A percentile compares a stretch with the other conserved stretches of the same genome.
phyloP scores from a whole-genome alignment of 805 yeast genomes.

The Suhomyces pyralidae region DNA sequence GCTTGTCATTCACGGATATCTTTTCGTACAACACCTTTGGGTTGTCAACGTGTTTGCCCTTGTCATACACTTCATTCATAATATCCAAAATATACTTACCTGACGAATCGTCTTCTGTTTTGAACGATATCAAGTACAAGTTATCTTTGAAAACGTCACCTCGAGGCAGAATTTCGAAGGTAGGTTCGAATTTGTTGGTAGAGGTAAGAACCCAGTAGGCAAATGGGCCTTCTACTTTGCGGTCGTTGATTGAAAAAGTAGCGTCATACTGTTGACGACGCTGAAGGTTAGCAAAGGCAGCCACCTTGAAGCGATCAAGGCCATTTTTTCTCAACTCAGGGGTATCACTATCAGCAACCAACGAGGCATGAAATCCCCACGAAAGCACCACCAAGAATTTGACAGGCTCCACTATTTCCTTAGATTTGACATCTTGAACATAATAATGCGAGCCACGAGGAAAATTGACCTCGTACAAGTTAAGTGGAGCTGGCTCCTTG shows the following conservation, averaged over 20 bases:
- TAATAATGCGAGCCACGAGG: conserved; percentile 30
- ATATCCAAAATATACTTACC: conserved; percentile 46
- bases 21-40: conserved; percentile 45
- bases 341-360: conserved; percentile 77
- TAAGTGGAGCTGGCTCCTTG: conserved; percentile 30
- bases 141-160: conserved; percentile 43
- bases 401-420: conserved; percentile 16
- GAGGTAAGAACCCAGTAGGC: conserved; percentile 61
- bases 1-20: conserved; percentile 26
- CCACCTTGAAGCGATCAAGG: conserved; percentile 61
- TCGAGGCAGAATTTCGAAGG: conserved; percentile 60
- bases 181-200: conserved; percentile 55
- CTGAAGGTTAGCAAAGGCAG: conserved; percentile 55
- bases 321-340: conserved; percentile 66
- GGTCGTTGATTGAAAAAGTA: conserved; percentile 15
- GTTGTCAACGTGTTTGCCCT: conserved; percentile 53
- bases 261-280: conserved; percentile 54
- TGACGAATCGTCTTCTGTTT: conserved; percentile 20
- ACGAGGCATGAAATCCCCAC: conserved; percentile 83
- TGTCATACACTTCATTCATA: conserved; percentile 54
- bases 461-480: conserved; percentile 43
- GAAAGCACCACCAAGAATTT: conserved; percentile 65
- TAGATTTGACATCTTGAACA: conserved; percentile 16
- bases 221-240: conserved; percentile 36
- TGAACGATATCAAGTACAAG: conserved; percentile 48